Percentiles rank a stretch among this genome's conserved stretches.
These are phyloP conservation scores for Paecilomyces dactylethromorphus DNA, from an alignment of 2,329 filamentous ascomycete genomes.

Conservation along the genomic window DNA sequence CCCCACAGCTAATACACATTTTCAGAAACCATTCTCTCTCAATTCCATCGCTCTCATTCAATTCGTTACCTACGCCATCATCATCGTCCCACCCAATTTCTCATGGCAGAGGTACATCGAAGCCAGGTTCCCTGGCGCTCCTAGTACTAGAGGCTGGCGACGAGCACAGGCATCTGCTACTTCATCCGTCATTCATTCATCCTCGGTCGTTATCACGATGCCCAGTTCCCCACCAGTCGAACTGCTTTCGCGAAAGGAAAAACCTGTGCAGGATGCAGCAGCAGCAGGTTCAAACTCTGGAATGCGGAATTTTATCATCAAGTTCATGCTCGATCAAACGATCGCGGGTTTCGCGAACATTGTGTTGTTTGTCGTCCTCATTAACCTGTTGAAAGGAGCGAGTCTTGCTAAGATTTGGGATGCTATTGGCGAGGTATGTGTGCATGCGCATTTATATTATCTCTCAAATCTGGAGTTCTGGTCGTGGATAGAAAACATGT, in stretches of 20 bases:
- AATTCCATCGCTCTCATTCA: conserved; percentile 65
- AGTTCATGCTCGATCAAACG: conserved; percentile 54
- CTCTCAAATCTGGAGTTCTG: conserved; percentile 5
- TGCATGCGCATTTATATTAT: conserved; percentile 1
- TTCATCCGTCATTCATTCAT: background rate
- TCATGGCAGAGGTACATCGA: conserved; percentile 80
- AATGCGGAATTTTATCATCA: conserved; percentile 44
- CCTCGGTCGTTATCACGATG: background rate
- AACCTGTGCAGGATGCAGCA: conserved; percentile 16
- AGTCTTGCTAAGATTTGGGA: conserved; percentile 17
- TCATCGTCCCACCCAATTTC: conserved; percentile 77
- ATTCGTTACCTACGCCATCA: conserved; percentile 66
- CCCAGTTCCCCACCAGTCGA: conserved; percentile 25
- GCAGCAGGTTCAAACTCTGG: conserved; percentile 20
- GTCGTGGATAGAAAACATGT: no score
- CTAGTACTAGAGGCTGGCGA: conserved; percentile 15
- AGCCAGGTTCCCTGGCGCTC: conserved; percentile 62
- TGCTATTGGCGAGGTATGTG: conserved; percentile 26
- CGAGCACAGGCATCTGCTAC: conserved; percentile 22
- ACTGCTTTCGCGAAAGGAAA: conserved; percentile 16
- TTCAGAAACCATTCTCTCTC: conserved; percentile 54
- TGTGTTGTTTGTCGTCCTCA: conserved; percentile 49
- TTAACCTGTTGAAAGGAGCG: conserved; percentile 38
- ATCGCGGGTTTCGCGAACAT: conserved; percentile 52
- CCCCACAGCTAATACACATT: background rate